Evolutionary conservation across 2,329 filamentous ascomycete genomes (phyloP).

Genomic region (Xylariomycetidae sp.): DNA sequence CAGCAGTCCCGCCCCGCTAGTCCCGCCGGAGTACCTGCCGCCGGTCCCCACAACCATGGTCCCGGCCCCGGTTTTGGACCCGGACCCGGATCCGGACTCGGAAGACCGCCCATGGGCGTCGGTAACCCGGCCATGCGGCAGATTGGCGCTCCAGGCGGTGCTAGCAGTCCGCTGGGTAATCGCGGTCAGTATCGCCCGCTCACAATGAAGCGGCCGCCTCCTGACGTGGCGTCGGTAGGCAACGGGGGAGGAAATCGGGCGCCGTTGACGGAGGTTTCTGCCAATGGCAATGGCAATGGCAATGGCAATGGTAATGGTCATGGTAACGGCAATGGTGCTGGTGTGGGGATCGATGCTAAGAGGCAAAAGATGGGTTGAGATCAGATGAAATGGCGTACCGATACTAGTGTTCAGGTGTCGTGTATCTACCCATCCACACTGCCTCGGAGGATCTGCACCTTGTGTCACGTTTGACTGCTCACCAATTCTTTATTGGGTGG

Average conservation of each 20-base stretch:
- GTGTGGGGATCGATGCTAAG: conserved; percentile 41
- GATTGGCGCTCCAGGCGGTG: conserved; percentile 53
- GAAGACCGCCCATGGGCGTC: conserved; percentile 29
- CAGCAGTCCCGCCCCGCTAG: conserved; percentile 5
- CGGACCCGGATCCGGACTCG: conserved; percentile 9
- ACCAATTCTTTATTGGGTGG: too few relatives aligned
- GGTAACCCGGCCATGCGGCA: conserved; percentile 52
- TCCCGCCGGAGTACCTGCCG: conserved; percentile 11
- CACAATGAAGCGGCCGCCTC: conserved; percentile 50
- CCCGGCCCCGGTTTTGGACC: conserved; percentile 5
- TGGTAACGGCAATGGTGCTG: conserved; percentile 11
- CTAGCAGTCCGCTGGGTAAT: conserved; percentile 54
- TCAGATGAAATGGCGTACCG: too few relatives aligned
- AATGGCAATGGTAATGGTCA: background rate
- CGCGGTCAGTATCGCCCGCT: conserved; percentile 55
- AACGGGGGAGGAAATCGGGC: conserved; percentile 28
- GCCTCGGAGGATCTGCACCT: too few relatives aligned
- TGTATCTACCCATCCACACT: too few relatives aligned
- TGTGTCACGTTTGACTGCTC: too few relatives aligned
- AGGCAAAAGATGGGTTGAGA: conserved; percentile 39
- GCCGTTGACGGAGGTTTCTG: conserved; percentile 47
- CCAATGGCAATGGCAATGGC: conserved; percentile 30
- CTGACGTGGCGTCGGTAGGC: conserved; percentile 14
- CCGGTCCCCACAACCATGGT: background rate
- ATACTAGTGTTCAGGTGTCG: too few relatives aligned